These are phyloP conservation scores for Astragalus membranaceus DNA, from an alignment of 306 rosid genomes.

Conservation along the genomic window DNA sequence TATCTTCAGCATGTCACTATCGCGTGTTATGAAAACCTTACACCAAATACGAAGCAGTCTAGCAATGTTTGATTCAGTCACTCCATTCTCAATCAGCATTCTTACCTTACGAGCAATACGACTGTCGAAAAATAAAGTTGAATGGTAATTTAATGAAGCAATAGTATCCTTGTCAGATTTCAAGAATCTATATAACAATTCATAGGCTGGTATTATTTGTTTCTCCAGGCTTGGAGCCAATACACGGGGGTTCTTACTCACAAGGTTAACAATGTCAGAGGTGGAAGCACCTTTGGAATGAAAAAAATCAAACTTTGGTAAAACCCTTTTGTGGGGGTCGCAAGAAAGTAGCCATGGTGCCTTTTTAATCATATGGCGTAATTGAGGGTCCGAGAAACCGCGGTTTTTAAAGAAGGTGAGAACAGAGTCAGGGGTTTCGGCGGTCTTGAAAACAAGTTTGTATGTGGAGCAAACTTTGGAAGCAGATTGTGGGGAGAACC, in stretches of 20 bases:
- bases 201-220: not conserved
- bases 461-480: too few species aligned
- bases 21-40: too few species aligned
- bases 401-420: too few species aligned
- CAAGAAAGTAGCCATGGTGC: too few species aligned
- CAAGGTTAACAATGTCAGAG: not conserved
- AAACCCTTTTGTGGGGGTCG: not conserved
- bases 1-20: not conserved
- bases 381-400: too few species aligned
- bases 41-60: not conserved
- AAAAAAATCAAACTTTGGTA: constrained; percentile 15
- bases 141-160: not conserved
- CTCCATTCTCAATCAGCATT: constrained; percentile 4
- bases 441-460: too few species aligned
- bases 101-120: not conserved
- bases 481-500: too few species aligned
- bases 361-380: too few species aligned
- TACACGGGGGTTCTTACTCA: not conserved
- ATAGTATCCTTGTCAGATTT: not conserved
- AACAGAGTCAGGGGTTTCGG: too few species aligned
- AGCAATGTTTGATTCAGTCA: not conserved
- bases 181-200: not conserved
- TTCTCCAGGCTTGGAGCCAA: not conserved
- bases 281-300: not conserved
- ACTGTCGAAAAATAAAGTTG: not conserved